Percentiles rank a stretch among this genome's conserved stretches.
phyloP scores from a whole-genome alignment of 768 basidiomycete species.

The Suillus brevipes region DNA sequence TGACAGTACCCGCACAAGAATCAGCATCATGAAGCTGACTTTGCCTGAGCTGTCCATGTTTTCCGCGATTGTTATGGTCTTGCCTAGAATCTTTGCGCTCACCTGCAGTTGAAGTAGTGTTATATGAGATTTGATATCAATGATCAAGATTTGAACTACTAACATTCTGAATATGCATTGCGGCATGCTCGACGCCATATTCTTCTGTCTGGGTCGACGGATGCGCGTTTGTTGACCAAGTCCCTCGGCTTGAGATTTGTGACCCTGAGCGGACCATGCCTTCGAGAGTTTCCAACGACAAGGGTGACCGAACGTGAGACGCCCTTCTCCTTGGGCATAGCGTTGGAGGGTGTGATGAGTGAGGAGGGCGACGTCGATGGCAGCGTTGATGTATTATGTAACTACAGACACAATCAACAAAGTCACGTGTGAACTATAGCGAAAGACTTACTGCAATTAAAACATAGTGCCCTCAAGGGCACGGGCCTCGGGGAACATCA shows the following conservation, averaged over 20 bases:
- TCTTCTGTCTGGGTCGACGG: constrained; percentile 34
- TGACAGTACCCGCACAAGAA: neutral
- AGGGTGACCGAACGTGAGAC: neutral
- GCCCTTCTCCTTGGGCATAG: neutral
- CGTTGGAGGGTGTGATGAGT: too few relatives aligned
- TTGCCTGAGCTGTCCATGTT: constrained; percentile 31
- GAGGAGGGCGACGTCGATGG: too few relatives aligned
- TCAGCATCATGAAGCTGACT: constrained; percentile 28
- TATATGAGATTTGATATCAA: constrained; percentile 18
- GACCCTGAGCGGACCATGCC: too few relatives aligned
- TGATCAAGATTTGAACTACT: constrained; percentile 24
- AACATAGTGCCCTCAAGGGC: too few relatives aligned
- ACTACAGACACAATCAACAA: too few relatives aligned
- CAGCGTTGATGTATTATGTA: too few relatives aligned
- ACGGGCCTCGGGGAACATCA: too few relatives aligned
- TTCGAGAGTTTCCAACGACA: neutral
- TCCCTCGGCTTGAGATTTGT: too few relatives aligned
- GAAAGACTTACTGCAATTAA: too few relatives aligned
- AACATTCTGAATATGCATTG: constrained; percentile 82
- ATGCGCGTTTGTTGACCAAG: too few relatives aligned
- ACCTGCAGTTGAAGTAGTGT: constrained; percentile 47
- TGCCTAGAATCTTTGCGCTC: constrained; percentile 75
- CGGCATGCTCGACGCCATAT: constrained; percentile 78
- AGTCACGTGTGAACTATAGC: too few relatives aligned
- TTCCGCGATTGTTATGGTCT: constrained; percentile 52